phyloP scores from a whole-genome alignment of 768 basidiomycete species.

The Saitozyma podzolica region DNA sequence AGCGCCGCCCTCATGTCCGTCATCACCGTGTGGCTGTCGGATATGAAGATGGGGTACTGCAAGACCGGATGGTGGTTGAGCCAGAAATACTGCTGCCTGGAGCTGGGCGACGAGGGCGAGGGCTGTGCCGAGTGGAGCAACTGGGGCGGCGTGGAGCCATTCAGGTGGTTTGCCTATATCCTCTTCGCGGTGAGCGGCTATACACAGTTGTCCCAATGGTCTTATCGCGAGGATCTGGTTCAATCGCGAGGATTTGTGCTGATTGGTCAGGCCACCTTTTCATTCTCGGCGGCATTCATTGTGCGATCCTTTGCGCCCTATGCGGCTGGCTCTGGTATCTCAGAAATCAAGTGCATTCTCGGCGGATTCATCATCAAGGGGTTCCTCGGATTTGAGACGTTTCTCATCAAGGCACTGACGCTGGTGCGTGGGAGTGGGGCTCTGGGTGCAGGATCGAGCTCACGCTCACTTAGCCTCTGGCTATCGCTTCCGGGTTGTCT shows the following conservation, averaged over 20 bases:
- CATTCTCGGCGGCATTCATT: conserved; percentile 82
- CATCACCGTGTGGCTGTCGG: conserved; percentile 93
- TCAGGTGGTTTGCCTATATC: conserved; percentile 79
- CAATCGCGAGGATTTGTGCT: not conserved
- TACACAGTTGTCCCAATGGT: no score
- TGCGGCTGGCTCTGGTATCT: conserved; percentile 96
- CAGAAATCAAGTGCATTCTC: conserved; percentile 97
- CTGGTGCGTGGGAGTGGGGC: conserved; percentile 62
- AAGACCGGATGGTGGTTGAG: conserved; percentile 97
- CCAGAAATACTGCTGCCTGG: conserved; percentile 98
- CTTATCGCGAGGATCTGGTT: not conserved
- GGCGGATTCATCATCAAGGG: conserved; percentile 98
- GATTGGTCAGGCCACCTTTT: conserved; percentile 68
- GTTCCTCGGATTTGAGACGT: conserved; percentile 83
- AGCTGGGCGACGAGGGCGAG: conserved; percentile 71
- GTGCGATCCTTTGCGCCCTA: conserved; percentile 87
- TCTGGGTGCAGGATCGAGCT: not conserved
- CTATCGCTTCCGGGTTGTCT: conserved; percentile 93
- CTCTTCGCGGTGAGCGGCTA: conserved; percentile 71
- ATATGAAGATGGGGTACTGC: conserved; percentile 97
- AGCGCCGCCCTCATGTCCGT: conserved; percentile 96
- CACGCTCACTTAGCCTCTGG: conserved; percentile 69
- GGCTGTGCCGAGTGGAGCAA: conserved; percentile 85
- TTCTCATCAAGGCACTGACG: conserved; percentile 90
- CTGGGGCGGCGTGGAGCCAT: conserved; percentile 73